Evolutionary conservation across 163 green algal species (phyloP), one percentile per base, ranked within the genome.

Genomic region (Coccomyxa subellipsoidea): DNA sequence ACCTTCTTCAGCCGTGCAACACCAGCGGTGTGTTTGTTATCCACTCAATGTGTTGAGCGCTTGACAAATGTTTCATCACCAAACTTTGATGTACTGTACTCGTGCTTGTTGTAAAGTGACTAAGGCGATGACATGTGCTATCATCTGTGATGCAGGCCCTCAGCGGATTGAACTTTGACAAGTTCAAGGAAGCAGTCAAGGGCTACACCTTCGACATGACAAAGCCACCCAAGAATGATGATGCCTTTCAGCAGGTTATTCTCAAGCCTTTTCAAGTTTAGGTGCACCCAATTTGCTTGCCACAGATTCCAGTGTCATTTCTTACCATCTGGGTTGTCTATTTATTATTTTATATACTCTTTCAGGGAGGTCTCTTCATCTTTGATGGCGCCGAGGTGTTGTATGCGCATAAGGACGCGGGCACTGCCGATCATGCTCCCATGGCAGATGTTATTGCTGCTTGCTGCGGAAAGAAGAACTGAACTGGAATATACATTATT

Each of bases 141-240:
- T 27, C 47, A 12, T 59, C 1, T 36, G 2, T 73, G 27, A n/a
- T 73, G 29, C 66, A 73, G 66, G 66, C 66, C 66, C n/a, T 73
- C 29, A 73, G 66, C 32, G 66, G 66, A 18, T 34, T 73, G 66
- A 73, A 73, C 66, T 73, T 73, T 34, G 29, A 73, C 29, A 73
- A 73, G 66, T 73, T 73, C 66, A 73, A 73, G 66, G 66, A 73
- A 34, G 66, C 66, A 12, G 66, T 73, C 29, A 34, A 73, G 66
- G n/a, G n/a, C 66, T 73, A 73, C 66, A 73, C 66, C 18, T 73
- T 73, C 27, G n/a, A 27, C 10, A 73, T 73, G 18, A 36, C 8
- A 8, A 73, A 73, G 66, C 66, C 66, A 73, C 66, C 66, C 66
- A 73, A n/a, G 27, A 23, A 73, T 34, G 66, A 73, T 1, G 27